A percentile compares a stretch with the other conserved stretches of the same genome.
phyloP scores from a whole-genome alignment of 129 eudicot genomes.

The Tagetes erecta region DNA sequence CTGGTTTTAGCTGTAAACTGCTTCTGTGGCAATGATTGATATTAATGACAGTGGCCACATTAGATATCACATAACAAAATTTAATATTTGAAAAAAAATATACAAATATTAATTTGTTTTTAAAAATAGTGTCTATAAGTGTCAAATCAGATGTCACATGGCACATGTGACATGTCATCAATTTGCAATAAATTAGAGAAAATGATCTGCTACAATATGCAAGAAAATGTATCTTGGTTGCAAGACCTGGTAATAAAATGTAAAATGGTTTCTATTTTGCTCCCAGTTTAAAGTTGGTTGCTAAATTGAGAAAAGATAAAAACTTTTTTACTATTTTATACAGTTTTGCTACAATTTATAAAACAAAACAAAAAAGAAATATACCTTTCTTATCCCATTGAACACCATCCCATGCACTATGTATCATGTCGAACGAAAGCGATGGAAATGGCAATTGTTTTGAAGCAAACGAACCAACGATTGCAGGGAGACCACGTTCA shows the following conservation, averaged over 20 bases:
- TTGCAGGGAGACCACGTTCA: conserved; percentile 98
- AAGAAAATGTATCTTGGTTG: not conserved
- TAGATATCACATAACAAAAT: not conserved
- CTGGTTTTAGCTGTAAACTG: too few species aligned
- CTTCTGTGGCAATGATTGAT: not conserved
- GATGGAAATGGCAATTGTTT: conserved; percentile 89
- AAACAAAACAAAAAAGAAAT: not conserved
- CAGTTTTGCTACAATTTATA: not conserved
- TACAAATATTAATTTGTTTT: not conserved
- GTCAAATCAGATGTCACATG: not conserved
- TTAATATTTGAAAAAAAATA: not conserved
- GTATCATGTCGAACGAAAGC: conserved; percentile 94
- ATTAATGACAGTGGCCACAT: not conserved
- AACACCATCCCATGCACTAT: conserved; percentile 76
- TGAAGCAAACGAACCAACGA: conserved; percentile 77
- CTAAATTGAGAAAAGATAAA: not conserved
- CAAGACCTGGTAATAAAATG: not conserved
- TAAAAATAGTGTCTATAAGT: not conserved
- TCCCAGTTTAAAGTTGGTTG: not conserved
- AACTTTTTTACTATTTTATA: not conserved
- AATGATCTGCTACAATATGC: not conserved
- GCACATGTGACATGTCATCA: not conserved
- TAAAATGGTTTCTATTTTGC: not conserved
- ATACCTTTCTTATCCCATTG: conserved; percentile 95
- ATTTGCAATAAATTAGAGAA: not conserved